phyloP scores from a whole-genome alignment of 2,329 filamentous ascomycete species.

The Bipolaris cookei region DNA sequence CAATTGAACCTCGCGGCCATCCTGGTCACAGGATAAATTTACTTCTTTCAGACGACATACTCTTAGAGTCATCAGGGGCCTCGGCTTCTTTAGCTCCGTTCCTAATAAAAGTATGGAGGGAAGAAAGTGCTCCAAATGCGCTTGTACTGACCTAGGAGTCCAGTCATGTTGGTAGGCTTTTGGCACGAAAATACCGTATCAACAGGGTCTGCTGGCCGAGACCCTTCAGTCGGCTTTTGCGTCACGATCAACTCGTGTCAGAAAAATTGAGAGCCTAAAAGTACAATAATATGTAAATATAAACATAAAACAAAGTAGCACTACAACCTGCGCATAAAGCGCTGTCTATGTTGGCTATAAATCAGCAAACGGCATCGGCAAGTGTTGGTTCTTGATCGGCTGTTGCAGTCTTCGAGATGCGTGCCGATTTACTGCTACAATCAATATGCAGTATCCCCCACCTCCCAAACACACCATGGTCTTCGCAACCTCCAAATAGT shows the following conservation, averaged over 20 bases:
- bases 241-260: neutral
- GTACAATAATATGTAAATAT: neutral
- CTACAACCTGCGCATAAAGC: conserved; percentile 1
- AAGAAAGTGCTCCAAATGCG: conserved; percentile 14
- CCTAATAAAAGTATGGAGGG: conserved; percentile 9
- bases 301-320: conserved; percentile 6
- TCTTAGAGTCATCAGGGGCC: conserved; percentile 18
- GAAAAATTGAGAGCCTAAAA: neutral
- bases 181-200: neutral
- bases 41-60: conserved; percentile 30
- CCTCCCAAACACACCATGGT: no score
- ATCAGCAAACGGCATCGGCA: neutral
- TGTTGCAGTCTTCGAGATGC: neutral
- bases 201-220: neutral
- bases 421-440: neutral
- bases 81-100: conserved; percentile 22
- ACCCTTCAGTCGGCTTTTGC: neutral
- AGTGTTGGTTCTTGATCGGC: neutral
- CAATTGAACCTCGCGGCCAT: neutral
- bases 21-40: conserved; percentile 10
- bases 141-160: conserved; percentile 1
- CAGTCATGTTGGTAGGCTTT: neutral
- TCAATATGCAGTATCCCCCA: neutral
- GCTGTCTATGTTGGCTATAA: neutral
- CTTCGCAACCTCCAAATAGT: neutral